Base-by-base conservation (phyloP, 805 yeast species). In the Groenewaldozyma tartarivorans region DNA sequence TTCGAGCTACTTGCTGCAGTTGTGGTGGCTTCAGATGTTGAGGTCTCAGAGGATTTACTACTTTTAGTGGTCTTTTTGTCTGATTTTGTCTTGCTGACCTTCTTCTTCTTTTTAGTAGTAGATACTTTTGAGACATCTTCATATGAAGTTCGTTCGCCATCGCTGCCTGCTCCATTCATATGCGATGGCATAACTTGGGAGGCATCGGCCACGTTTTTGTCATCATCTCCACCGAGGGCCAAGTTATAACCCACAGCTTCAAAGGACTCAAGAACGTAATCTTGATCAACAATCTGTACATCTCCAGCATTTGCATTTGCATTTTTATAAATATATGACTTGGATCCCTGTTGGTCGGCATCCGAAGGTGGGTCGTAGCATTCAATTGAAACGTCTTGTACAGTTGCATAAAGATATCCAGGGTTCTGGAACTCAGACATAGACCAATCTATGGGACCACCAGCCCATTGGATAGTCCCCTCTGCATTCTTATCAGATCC, bases 391-490 rank as follows among this genome's bases (percentile, higher is more conserved):
- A 85, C 67, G 35, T 72, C 69, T 52, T 77, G 67, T 36, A 88
- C 53, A 44, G 72, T 68, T 20, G 82, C 78, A 57, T 77, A 85
- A 65, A 74, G 80, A 66, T 87, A 88, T n/a, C 96, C 96, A 39
- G 79, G 74, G 43, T 81, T 66, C 45, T 67, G 53, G 44, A 87
- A 73, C 61, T 86, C 96, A 2, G 68, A 57, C 11, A 88, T 72
- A 58, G 80, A 62, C 96, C 96, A 88, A 65, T 84, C 68, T 46
- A 88, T 76, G 21, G 48, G 67, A 64, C 96, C 96, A 63, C 95
- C 95, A 29, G 95, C 83, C 88, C 88, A 80, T 45, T 68, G 71
- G 43, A 75, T 67, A n/a, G 87, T 81, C 35, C 87, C 88, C 47
- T 57, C 64, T 3, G 68, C 65, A 50, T 75, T 75, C 34, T 48